Evolutionary conservation across 2,329 filamentous ascomycete species (phyloP).

Genomic region (Talaromyces sp.): DNA sequence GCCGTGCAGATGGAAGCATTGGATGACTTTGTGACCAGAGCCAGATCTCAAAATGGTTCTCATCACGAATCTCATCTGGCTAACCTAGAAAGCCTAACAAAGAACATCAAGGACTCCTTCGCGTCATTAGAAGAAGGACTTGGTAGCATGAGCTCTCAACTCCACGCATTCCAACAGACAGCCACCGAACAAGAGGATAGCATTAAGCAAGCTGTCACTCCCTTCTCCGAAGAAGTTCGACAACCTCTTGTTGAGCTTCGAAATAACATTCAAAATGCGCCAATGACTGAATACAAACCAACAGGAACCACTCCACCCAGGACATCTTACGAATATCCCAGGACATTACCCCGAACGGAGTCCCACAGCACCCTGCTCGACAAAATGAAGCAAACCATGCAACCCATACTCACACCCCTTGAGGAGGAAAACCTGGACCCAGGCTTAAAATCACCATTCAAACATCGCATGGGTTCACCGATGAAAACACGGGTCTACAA

Average conservation of each 20-base stretch:
- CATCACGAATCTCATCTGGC: constrained; percentile 69
- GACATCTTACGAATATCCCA: constrained; percentile 76
- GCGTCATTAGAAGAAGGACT: constrained; percentile 69
- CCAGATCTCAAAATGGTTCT: constrained; percentile 73
- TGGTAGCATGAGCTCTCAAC: constrained; percentile 64
- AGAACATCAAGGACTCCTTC: constrained; percentile 71
- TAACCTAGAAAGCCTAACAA: constrained; percentile 66
- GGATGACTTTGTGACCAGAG: constrained; percentile 84
- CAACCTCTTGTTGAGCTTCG: constrained; percentile 71
- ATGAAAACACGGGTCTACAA: constrained; percentile 56
- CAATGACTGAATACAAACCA: constrained; percentile 74
- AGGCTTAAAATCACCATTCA: constrained; percentile 22
- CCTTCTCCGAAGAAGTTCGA: constrained; percentile 60
- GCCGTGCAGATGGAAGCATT: constrained; percentile 84
- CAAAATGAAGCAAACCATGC: constrained; percentile 45
- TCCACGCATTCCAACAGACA: constrained; percentile 67
- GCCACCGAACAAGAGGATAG: constrained; percentile 61
- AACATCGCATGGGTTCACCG: constrained; percentile 35
- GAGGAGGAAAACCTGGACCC: constrained; percentile 30
- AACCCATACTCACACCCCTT: constrained; percentile 34
- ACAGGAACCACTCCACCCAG: constrained; percentile 88
- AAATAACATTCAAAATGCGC: constrained; percentile 62
- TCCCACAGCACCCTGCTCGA: constrained; percentile 58
- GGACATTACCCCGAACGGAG: constrained; percentile 72
- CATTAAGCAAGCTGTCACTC: constrained; percentile 61